These are phyloP conservation scores for Leucaena leucocephala DNA, from an alignment of 306 rosid species.

Conservation along the genomic window DNA sequence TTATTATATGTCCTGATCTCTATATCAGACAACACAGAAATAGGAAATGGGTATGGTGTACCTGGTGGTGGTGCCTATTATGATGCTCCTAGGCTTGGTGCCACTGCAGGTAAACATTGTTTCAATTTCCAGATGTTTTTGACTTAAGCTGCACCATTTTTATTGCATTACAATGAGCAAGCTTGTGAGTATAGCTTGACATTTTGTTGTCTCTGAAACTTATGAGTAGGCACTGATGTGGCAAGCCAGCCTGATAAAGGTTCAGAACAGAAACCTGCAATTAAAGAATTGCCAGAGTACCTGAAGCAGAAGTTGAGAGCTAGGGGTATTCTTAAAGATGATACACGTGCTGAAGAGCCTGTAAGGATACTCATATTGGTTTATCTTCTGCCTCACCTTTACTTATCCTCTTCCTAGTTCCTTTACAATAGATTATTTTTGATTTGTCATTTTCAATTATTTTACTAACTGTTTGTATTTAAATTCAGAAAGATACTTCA, in stretches of 20 bases:
- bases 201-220: constrained; percentile 46
- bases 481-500: constrained; percentile 61
- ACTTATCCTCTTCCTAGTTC: constrained; percentile 20
- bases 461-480: constrained; percentile 33
- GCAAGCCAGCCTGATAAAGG: constrained; percentile 38
- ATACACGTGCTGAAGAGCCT: constrained; percentile 34
- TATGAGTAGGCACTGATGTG: constrained; percentile 48
- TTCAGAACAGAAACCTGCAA: constrained; percentile 50
- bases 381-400: constrained; percentile 14
- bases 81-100: constrained; percentile 48
- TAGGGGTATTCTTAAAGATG: constrained; percentile 83
- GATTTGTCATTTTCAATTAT: constrained; percentile 24
- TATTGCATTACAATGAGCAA: constrained; percentile 31
- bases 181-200: constrained; percentile 23
- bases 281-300: constrained; percentile 81
- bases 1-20: constrained; percentile 23
- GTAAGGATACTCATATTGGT: constrained; percentile 50
- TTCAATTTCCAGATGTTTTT: constrained; percentile 30
- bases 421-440: constrained; percentile 28
- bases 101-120: constrained; percentile 41
- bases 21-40: constrained; percentile 78
- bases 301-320: constrained; percentile 88
- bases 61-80: constrained; percentile 93
- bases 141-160: constrained; percentile 15
- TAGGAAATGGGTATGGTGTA: constrained; percentile 96